These are phyloP conservation scores for Jimgerdemannia lactiflua DNA, from an alignment of 192 early-diverging fungal species.

Conservation along the genomic window DNA sequence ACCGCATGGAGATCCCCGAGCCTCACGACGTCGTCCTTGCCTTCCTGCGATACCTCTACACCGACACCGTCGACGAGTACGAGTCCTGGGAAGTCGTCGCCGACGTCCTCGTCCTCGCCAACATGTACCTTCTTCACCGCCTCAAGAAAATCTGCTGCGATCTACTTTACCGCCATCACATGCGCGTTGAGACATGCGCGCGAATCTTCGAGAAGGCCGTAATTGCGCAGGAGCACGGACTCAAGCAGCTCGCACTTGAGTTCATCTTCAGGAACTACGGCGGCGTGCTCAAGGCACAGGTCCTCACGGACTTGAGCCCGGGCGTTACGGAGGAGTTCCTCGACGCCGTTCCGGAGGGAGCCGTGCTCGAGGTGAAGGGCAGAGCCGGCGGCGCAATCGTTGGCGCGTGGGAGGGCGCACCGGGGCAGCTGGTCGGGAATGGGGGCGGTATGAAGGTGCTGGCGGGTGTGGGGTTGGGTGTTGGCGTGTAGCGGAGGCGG, in stretches of 20 bases:
- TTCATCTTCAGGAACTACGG: constrained; percentile 55
- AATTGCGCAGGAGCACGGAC: constrained; percentile 46
- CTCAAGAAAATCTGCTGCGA: constrained; percentile 56
- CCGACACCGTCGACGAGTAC: constrained; percentile 41
- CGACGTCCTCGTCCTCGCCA: constrained; percentile 55
- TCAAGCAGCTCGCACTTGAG: constrained; percentile 42
- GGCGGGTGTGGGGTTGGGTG: constrained; percentile 9
- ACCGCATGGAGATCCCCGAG: constrained; percentile 49
- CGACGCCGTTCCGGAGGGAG: constrained; percentile 48
- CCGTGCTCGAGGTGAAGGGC: constrained; percentile 35
- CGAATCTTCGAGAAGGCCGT: constrained; percentile 52
- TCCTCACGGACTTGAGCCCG: constrained; percentile 39
- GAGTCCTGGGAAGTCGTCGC: constrained; percentile 37
- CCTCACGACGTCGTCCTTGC: constrained; percentile 41
- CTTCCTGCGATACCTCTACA: constrained; percentile 59
- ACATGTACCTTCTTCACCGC: constrained; percentile 52
- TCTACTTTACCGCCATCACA: constrained; percentile 38
- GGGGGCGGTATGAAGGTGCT: constrained; percentile 11
- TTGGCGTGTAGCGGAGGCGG: constrained; percentile 7
- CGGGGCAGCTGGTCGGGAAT: constrained; percentile 3
- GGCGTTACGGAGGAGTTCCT: constrained; percentile 36
- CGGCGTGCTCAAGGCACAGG: constrained; percentile 46
- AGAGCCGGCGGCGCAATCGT: neutral
- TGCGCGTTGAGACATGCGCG: constrained; percentile 48
- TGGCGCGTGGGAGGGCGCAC: constrained; percentile 1